Evolutionary conservation across 2,329 filamentous ascomycete genomes (phyloP).

Genomic region (Elsinoe ampelina): DNA sequence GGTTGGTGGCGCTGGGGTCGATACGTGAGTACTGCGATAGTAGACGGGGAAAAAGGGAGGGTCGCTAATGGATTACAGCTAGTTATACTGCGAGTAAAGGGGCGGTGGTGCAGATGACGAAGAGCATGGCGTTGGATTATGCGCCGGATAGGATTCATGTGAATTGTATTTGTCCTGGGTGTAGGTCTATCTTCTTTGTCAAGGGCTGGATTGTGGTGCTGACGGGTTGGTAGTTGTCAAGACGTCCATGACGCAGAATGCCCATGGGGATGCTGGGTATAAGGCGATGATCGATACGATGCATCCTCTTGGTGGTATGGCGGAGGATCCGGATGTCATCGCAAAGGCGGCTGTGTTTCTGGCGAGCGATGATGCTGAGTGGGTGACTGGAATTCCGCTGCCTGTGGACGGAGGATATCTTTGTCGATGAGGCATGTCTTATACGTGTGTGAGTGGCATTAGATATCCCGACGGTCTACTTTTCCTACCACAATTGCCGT

Average conservation of each 20-base stretch:
- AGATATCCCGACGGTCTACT: too few relatives aligned
- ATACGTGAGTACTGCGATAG: slow-evolving; percentile 25
- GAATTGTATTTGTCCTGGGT: slow-evolving; percentile 37
- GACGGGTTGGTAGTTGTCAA: slow-evolving; percentile 21
- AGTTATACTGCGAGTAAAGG: slow-evolving; percentile 41
- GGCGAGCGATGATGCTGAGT: slow-evolving; percentile 18
- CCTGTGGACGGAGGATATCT: slow-evolving; percentile 12
- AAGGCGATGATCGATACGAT: slow-evolving; percentile 21
- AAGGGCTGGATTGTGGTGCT: slow-evolving; percentile 11
- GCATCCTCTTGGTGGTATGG: slow-evolving; percentile 29
- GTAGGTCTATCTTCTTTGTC: slow-evolving; percentile 20
- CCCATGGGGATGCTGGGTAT: slow-evolving; percentile 26
- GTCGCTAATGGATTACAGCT: slow-evolving; percentile 18
- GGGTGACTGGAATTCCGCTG: slow-evolving; percentile 10
- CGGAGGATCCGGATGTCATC: slow-evolving; percentile 16
- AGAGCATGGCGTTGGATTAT: slow-evolving; percentile 37
- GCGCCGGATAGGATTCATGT: slow-evolving; percentile 33
- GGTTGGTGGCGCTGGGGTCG: slow-evolving; percentile 25
- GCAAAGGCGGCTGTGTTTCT: slow-evolving; percentile 19
- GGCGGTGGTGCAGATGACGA: slow-evolving; percentile 39
- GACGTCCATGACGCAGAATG: slow-evolving; percentile 31
- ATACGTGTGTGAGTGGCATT: neutral
- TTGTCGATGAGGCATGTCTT: neutral
- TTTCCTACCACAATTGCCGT: too few relatives aligned
- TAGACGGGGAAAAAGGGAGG: too few relatives aligned